These are phyloP conservation scores for Yamadazyma kanchanaburiensis DNA, from an alignment of 1,139 yeast species.

Conservation along the genomic window DNA sequence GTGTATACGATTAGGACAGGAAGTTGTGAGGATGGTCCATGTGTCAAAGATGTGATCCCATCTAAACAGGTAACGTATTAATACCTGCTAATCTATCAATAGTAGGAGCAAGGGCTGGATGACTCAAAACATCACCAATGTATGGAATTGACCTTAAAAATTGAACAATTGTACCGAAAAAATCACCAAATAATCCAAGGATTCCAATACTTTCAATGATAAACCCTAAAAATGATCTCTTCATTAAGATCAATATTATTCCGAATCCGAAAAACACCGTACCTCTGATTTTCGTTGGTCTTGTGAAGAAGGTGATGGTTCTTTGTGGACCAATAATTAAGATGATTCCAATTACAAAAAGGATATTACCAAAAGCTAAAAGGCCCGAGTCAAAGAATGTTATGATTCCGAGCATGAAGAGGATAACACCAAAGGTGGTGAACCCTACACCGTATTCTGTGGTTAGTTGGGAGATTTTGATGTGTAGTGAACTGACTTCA, in stretches of 20 bases:
- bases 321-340: constrained; percentile 87
- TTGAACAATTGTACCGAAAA: constrained; percentile 85
- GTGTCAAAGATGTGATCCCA: too few species aligned
- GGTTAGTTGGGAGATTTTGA: constrained; percentile 16
- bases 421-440: constrained; percentile 80
- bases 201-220: constrained; percentile 84
- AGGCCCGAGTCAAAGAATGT: constrained; percentile 88
- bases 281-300: constrained; percentile 86
- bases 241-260: constrained; percentile 67
- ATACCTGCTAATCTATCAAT: constrained; percentile 47
- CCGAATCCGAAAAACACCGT: constrained; percentile 77
- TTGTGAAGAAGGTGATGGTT: constrained; percentile 77
- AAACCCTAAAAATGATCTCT: constrained; percentile 82
- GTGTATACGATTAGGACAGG: constrained; percentile 2
- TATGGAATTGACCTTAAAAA: constrained; percentile 85
- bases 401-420: constrained; percentile 77
- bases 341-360: constrained; percentile 78
- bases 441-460: constrained; percentile 90
- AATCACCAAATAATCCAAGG: constrained; percentile 85
- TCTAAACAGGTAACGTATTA: constrained; percentile 40
- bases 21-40: not conserved
- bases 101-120: constrained; percentile 80
- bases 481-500: not conserved
- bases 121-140: constrained; percentile 80
- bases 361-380: constrained; percentile 81